Conservation (phyloP, 2,329 filamentous ascomycete genomes). For the Verticillium longisporum region DNA sequence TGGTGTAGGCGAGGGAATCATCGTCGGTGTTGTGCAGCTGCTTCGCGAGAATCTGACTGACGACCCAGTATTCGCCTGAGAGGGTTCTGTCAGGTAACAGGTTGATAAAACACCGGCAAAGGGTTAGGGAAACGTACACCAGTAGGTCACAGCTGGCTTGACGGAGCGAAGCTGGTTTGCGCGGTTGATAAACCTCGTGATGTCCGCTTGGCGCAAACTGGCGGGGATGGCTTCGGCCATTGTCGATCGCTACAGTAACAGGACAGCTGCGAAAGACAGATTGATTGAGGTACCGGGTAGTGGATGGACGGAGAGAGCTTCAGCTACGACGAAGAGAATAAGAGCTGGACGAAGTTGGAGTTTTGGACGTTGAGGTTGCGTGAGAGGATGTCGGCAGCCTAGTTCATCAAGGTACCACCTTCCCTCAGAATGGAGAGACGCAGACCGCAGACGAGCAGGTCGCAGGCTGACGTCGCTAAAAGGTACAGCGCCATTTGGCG, state of each 20-base stretch:
- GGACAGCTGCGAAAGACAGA: neutral
- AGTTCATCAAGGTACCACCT: too few relatives aligned
- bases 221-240: slow-evolving; percentile 71
- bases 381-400: too few relatives aligned
- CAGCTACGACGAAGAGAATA: neutral
- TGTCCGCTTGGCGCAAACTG: slow-evolving; percentile 71
- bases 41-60: slow-evolving; percentile 82
- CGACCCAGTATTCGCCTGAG: slow-evolving; percentile 81
- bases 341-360: too few relatives aligned
- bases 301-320: neutral
- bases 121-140: slow-evolving; percentile 59
- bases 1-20: slow-evolving; percentile 76
- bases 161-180: slow-evolving; percentile 76
- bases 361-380: too few relatives aligned
- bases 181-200: slow-evolving; percentile 76
- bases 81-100: neutral
- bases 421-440: too few relatives aligned
- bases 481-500: neutral
- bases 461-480: neutral
- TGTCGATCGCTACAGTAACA: slow-evolving; percentile 9
- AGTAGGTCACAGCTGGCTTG: slow-evolving; percentile 88
- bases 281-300: neutral
- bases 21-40: slow-evolving; percentile 71
- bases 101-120: neutral
- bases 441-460: too few relatives aligned